A percentile compares a stretch with the other conserved stretches of the same genome.
Conservation (phyloP, 2,329 filamentous ascomycete genomes). For the Chrysoporthe deuterocubensis region DNA sequence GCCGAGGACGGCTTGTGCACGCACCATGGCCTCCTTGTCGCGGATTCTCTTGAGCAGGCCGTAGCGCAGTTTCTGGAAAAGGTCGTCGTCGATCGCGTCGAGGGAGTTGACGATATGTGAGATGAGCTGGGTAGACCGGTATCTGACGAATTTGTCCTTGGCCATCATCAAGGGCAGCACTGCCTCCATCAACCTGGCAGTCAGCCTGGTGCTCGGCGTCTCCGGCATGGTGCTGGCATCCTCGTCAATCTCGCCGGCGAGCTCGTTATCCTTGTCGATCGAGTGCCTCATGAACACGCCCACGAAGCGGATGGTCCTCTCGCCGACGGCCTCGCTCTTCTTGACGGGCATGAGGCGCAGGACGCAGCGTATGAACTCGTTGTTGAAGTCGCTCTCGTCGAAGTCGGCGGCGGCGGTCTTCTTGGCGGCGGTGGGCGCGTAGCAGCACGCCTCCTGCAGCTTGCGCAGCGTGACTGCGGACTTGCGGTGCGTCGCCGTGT, state of each 20-base stretch:
- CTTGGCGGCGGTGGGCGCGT: conserved; percentile 60
- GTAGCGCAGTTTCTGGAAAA: conserved; percentile 81
- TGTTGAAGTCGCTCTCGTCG: conserved; percentile 84
- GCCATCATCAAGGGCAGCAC: conserved; percentile 76
- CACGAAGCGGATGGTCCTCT: conserved; percentile 82
- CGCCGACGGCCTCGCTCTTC: conserved; percentile 88
- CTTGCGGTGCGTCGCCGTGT: conserved; percentile 88
- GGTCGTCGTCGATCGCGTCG: conserved; percentile 87
- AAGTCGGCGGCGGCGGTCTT: conserved; percentile 66
- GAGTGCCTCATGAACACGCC: conserved; percentile 82
- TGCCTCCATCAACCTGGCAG: conserved; percentile 71
- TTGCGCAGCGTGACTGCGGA: conserved; percentile 86
- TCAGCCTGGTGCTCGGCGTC: conserved; percentile 82
- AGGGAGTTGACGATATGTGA: conserved; percentile 92
- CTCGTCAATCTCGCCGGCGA: conserved; percentile 67
- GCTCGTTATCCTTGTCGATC: conserved; percentile 71
- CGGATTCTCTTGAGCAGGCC: conserved; percentile 83
- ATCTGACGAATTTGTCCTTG: conserved; percentile 93
- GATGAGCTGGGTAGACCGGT: conserved; percentile 85
- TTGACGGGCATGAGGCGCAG: conserved; percentile 83
- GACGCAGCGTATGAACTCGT: conserved; percentile 82
- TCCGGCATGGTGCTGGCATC: conserved; percentile 75
- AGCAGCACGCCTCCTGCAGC: conserved; percentile 83
- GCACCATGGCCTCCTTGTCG: conserved; percentile 92
- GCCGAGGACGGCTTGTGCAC: conserved; percentile 88